Base-by-base conservation (phyloP, 108 stramenopile species). In the Chaetoceros muelleri region DNA sequence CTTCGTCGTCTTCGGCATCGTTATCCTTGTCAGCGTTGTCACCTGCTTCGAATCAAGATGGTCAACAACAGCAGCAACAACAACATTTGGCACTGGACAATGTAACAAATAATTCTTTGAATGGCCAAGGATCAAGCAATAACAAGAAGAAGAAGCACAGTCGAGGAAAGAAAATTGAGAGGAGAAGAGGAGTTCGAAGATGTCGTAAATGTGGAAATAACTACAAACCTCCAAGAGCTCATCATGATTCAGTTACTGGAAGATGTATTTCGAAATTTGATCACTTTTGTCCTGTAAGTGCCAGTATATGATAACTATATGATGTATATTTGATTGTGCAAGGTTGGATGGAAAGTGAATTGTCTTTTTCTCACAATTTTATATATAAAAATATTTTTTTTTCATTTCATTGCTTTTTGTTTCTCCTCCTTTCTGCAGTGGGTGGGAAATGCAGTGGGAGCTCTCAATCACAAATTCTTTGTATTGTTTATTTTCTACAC, bases 401-500 rank as follows among this genome's bases (percentile, higher is more conserved):
- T 29, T 27, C 25, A 17, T 49, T 48, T 3, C 1, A 2, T 28
- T 48, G 30, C 19, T 22, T 48, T 48, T 48, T 48, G 18, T 2
- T 1, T 27, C 31, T 2, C 16, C 26, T 22, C n/a, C 2, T 16
- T 49, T 30, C 24, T 34, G 25, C 2, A 61, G 85, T 98, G 97
- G 97, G 88, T 96, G 10, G 92, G 95, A 60, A 96, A 98, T 70
- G 94, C 95, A 48, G 80, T 98, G n/a, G 98, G 96, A 52, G 84
- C 90, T 1, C 55, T 80, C 60, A 91, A 91, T 64, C 89, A 91
- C 63, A 91, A 91, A 65, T 93, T 94, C 67, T 99, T 99, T 70
- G 58, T 95, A 25, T 77, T 96, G 2, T 99, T 99, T 80, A 75
- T 96, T 45, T 40, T 86, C 3, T 99, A 96, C 71, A 90, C 96